Base-by-base conservation (phyloP, 2,329 filamentous ascomycete species). In the Ceratocystis papillata region DNA sequence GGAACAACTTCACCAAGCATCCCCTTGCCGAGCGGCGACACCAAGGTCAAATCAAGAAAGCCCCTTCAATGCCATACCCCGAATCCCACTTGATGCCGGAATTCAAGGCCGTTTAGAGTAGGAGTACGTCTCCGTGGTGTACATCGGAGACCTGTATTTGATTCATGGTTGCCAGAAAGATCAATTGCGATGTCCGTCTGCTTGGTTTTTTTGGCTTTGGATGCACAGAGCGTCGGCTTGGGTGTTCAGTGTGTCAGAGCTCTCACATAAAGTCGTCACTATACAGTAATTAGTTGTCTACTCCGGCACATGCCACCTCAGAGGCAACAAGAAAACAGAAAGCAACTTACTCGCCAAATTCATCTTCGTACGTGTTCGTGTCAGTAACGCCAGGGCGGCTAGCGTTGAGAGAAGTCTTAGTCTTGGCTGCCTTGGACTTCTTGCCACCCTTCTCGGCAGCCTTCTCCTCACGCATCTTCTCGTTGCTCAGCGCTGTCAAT, bases 381-480 rank as follows among this genome's bases (percentile, higher is more conserved):
- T 97, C 93, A 17, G 85, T 81, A 62, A 78, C 77, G 69, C 81
- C 81, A 71, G 80, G 76, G 73, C 87, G 78, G 73, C 77, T 78
- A 67, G 88, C 85, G 65, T 89, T 88, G 62, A 97, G 80, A 5
- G 85, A 87, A 20, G 89, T 85, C 85, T 99, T 99, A 48, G 88
- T 96, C 85, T 97, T 97, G 69, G 90, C 88, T 3, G 92, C 92
- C 83, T 97, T 97, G 71, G 81, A 86, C 85, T 97, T 99, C 88
- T 97, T 99, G 73, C 87, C 89, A 65, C 89, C 87, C 81, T 96
- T 96, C 70, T 96, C 90, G 2, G 89, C 85, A 3, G 87, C 86
- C 83, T 97, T 96, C 83, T 99, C 94, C 76, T 96, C 92, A 80
- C 91, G 95, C 87, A 97, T 87, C 83, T 96, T 96, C 83, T 97